A percentile compares a stretch with the other conserved stretches of the same genome.
Conservation (phyloP, 345 rosid species). For the Pugionium cornutum region DNA sequence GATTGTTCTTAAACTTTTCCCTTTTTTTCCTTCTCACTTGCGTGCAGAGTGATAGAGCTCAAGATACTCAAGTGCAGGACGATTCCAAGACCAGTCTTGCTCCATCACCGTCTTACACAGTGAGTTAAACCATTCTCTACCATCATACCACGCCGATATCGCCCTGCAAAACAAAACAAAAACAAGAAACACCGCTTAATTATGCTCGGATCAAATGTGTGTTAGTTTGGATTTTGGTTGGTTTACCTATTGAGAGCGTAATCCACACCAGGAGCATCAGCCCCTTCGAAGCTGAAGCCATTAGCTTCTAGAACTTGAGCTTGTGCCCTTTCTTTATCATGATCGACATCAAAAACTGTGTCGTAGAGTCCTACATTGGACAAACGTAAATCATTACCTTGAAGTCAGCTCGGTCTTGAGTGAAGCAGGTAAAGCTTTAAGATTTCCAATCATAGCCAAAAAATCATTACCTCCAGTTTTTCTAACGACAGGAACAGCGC, state of each 20-base stretch:
- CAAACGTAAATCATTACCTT: slow-evolving; percentile 3
- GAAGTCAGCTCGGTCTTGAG: slow-evolving; percentile 8
- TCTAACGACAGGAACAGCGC: slow-evolving; percentile 83
- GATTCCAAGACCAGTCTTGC: slow-evolving; percentile 99
- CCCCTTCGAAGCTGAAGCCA: slow-evolving; percentile 87
- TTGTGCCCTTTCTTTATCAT: slow-evolving; percentile 81
- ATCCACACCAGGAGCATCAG: slow-evolving; percentile 77
- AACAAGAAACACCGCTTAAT: neutral
- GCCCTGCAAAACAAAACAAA: slow-evolving; percentile 53
- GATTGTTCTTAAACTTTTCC: neutral
- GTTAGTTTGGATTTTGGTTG: slow-evolving; percentile 9
- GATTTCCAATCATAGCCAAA: neutral
- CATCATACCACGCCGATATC: slow-evolving; percentile 71
- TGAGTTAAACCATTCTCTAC: slow-evolving; percentile 71
- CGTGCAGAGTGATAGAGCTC: slow-evolving; percentile 90
- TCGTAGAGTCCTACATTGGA: slow-evolving; percentile 70
- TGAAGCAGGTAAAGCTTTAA: slow-evolving; percentile 21
- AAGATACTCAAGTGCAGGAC: slow-evolving; percentile 92
- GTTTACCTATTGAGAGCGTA: slow-evolving; percentile 82
- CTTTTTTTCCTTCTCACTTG: slow-evolving; percentile 41
- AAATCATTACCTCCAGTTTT: slow-evolving; percentile 74
- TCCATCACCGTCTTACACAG: slow-evolving; percentile 86
- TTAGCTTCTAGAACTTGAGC: slow-evolving; percentile 87
- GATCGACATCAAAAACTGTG: slow-evolving; percentile 89
- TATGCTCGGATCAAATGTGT: slow-evolving; percentile 6